A percentile compares a stretch with the other conserved stretches of the same genome.
These are phyloP conservation scores for Fistulifera pelliculosa DNA, from an alignment of 108 stramenopile species.

Conservation along the genomic window DNA sequence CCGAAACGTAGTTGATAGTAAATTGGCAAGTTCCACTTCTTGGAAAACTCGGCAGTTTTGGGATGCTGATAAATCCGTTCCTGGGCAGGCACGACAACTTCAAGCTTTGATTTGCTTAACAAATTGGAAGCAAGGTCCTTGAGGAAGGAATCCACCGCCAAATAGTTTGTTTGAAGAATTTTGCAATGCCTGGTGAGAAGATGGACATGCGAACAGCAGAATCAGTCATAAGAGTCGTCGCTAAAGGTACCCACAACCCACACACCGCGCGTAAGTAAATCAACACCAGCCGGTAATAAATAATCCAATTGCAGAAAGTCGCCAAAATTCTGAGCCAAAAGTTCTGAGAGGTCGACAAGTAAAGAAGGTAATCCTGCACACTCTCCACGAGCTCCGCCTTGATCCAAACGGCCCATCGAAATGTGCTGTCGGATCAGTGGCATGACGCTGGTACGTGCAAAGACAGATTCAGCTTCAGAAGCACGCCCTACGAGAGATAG, in stretches of 20 bases:
- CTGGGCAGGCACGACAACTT: slow-evolving; percentile 31
- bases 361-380: slow-evolving; percentile 71
- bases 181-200: slow-evolving; percentile 88
- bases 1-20: slow-evolving; percentile 86
- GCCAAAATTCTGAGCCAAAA: slow-evolving; percentile 48
- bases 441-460: slow-evolving; percentile 84
- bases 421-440: slow-evolving; percentile 75
- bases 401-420: slow-evolving; percentile 80
- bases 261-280: slow-evolving; percentile 76
- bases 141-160: slow-evolving; percentile 66
- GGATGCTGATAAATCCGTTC: slow-evolving; percentile 65
- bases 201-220: slow-evolving; percentile 81
- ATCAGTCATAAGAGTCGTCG: slow-evolving; percentile 82
- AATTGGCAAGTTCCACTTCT: slow-evolving; percentile 82
- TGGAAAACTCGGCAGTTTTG: slow-evolving; percentile 79
- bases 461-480: slow-evolving; percentile 68
- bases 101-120: slow-evolving; percentile 17
- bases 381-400: slow-evolving; percentile 83
- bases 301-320: slow-evolving; percentile 38
- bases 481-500: slow-evolving; percentile 64
- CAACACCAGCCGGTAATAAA: slow-evolving; percentile 30
- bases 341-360: slow-evolving; percentile 57
- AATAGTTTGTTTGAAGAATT: slow-evolving; percentile 77
- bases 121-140: slow-evolving; percentile 52
- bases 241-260: slow-evolving; percentile 87